Conservation (phyloP, 1,284 basidiomycete species). For the Melampsora americana region DNA sequence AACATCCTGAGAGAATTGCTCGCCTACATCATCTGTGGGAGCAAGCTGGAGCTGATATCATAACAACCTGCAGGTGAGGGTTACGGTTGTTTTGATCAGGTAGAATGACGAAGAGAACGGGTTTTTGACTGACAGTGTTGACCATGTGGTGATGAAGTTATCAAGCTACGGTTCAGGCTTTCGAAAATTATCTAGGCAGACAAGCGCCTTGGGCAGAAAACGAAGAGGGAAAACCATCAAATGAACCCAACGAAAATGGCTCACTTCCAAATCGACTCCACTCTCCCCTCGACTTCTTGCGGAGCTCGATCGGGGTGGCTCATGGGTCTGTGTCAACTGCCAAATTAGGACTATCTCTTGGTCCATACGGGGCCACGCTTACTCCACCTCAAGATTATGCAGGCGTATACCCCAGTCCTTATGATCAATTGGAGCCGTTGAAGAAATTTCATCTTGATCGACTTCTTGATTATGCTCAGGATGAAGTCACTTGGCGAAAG, state of each 20-base stretch:
- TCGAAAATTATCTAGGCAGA: slow-evolving; percentile 10
- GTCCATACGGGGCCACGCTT: slow-evolving; percentile 70
- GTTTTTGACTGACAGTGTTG: neutral
- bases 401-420: slow-evolving; percentile 46
- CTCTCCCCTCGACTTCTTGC: neutral
- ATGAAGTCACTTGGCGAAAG: slow-evolving; percentile 61
- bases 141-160: slow-evolving; percentile 5
- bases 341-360: slow-evolving; percentile 66
- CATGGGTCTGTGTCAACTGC: slow-evolving; percentile 12
- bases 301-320: slow-evolving; percentile 3
- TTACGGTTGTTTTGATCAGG: neutral
- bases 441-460: slow-evolving; percentile 55
- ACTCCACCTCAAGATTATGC: slow-evolving; percentile 64
- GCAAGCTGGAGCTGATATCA: slow-evolving; percentile 18
- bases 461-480: slow-evolving; percentile 60
- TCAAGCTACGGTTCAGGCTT: slow-evolving; percentile 21
- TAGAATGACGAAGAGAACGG: neutral
- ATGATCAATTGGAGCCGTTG: neutral
- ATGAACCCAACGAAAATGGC: neutral
- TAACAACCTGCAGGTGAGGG: slow-evolving; percentile 17
- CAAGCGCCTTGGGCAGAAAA: neutral
- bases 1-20: slow-evolving; percentile 9
- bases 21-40: slow-evolving; percentile 23
- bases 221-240: neutral
- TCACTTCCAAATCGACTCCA: neutral